These are phyloP conservation scores for Scedosporium minutisporum DNA, from an alignment of 2,329 filamentous ascomycete species.

Conservation along the genomic window DNA sequence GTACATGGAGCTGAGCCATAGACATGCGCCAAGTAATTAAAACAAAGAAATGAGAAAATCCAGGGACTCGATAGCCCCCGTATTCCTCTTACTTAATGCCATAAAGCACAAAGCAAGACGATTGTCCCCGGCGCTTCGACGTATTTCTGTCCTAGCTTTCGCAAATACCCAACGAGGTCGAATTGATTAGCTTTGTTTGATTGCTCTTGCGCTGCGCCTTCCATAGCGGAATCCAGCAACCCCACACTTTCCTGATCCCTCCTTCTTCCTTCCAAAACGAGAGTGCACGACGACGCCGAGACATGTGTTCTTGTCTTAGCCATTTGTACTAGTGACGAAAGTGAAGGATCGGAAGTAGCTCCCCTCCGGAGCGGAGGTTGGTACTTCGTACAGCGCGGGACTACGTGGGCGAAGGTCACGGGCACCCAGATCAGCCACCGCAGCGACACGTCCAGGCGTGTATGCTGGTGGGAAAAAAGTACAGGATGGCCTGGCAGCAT, in stretches of 20 bases:
- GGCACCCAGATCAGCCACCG: background rate
- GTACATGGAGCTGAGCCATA: no score
- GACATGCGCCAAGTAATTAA: no score
- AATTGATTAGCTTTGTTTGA: background rate
- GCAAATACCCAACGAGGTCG: background rate
- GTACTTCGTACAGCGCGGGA: background rate
- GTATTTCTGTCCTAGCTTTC: background rate
- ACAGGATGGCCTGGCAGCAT: no score
- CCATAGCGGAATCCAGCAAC: background rate
- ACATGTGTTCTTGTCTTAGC: background rate
- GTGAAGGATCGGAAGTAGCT: no score
- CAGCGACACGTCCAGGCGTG: background rate
- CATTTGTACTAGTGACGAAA: no score
- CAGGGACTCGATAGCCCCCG: no score
- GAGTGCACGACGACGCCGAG: background rate
- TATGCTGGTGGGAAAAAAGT: no score
- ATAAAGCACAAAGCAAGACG: no score
- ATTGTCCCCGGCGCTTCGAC: background rate
- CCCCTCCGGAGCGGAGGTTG: no score
- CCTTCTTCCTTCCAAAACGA: background rate
- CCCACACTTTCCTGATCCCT: background rate
- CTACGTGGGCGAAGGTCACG: background rate
- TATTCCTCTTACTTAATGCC: no score
- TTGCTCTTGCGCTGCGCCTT: background rate
- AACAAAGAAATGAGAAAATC: no score